Base-by-base conservation (phyloP, 148 eudicot species). In the Chenopodium formosanum region DNA sequence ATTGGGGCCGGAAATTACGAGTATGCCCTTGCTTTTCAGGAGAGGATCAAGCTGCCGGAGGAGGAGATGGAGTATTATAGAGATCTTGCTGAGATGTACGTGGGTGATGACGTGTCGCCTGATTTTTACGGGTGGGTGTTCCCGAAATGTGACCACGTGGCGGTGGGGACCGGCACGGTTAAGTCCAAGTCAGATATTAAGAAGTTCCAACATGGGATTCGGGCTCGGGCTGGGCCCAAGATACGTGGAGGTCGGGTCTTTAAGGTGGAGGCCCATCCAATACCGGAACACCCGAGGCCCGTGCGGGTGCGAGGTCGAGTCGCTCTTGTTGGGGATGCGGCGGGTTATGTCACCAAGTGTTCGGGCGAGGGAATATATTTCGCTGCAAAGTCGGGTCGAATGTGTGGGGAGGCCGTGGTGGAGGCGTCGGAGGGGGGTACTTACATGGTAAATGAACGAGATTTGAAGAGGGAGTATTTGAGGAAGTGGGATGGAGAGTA, bases 121-220 rank as follows among this genome's bases (percentile, higher is more conserved):
- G 97, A 95, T 56, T 95, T 93, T 77, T 95, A 95, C 83, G 98
- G 90, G 6, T 95, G 98, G 98, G 97, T 95, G 47, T 95, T 95
- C 78, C 94, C 98, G 2, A 95, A 95, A 47, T 93, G 97, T 50
- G 98, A 93, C 78, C 98, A 95, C 78, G 97, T 95, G 71, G 97
- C 97, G 1, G 98, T 95, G 3, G 97, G 98, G 63, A 94, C 98
- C 0, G 98, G 98, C 0, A 95, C 96, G 3, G 86, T 92, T 4
- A 79, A 83, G 22, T 85, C 91, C 19, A 95, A 93, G 69, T 82
- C 84, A n/a, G 81, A 92, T 29, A 89, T 95, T 48, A 95, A 95
- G 50, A 58, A 25, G 56, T 84, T 88, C 56, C 97, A 95, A 53
- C 78, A 14, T 25, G 97, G 91, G 10, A 88, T 95, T 40, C 82